Conservation (phyloP, 225 moss, liverwort and hornwort genomes). For the Physcomitrellopsis africana region DNA sequence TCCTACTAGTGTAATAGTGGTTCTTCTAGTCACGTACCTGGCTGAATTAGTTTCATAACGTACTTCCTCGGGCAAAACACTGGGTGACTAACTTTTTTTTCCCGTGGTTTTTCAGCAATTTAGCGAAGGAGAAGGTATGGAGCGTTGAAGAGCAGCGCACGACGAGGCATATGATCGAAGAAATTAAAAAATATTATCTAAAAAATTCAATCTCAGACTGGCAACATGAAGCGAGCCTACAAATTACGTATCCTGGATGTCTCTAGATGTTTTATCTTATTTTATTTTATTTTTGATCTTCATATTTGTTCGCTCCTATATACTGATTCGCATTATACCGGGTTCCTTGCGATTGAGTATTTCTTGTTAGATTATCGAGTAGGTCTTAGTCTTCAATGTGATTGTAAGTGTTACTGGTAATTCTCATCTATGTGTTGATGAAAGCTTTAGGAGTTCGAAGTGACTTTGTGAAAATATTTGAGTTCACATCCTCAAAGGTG, state of each 20-base stretch:
- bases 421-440: constrained; percentile 10
- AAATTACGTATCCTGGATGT: constrained; percentile 94
- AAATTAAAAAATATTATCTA: constrained; percentile 23
- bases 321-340: not conserved
- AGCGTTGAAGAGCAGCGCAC: constrained; percentile 50
- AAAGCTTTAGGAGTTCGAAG: constrained; percentile 6
- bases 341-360: constrained; percentile 10
- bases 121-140: constrained; percentile 41
- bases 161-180: constrained; percentile 45
- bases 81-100: constrained; percentile 15
- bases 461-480: not conserved
- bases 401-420: constrained; percentile 4
- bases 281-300: constrained; percentile 1
- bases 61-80: constrained; percentile 6
- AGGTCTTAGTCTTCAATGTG: not conserved
- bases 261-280: constrained; percentile 8
- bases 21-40: not conserved
- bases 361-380: not conserved
- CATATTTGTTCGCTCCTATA: constrained; percentile 8
- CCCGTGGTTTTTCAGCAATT: constrained; percentile 39
- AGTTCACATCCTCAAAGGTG: not conserved
- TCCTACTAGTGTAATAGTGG: not conserved
- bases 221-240: constrained; percentile 99
- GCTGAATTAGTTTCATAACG: not conserved
- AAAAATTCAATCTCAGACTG: constrained; percentile 35